Conservation (phyloP, 345 rosid species). For the Rhizophora apiculata region DNA sequence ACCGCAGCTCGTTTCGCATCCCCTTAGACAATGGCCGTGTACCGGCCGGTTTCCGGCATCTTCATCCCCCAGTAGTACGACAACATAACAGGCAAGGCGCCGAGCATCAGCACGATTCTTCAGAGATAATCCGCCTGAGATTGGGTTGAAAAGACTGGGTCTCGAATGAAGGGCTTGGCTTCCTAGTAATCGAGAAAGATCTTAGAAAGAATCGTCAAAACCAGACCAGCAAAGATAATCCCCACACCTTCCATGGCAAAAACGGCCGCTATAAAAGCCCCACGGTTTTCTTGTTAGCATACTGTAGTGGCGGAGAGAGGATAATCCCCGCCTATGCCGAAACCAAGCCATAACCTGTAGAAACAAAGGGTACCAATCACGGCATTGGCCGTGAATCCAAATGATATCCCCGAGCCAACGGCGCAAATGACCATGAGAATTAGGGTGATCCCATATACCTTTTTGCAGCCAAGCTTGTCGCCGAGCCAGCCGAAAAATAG, state of each 20-base stretch:
- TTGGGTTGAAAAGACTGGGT: slow-evolving; percentile 37
- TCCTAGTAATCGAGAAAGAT: slow-evolving; percentile 18
- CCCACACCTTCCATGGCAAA: slow-evolving; percentile 68
- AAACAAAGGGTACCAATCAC: slow-evolving; percentile 60
- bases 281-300: slow-evolving; percentile 57
- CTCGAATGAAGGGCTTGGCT: background rate
- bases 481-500: slow-evolving; percentile 65
- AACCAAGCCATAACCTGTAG: slow-evolving; percentile 72
- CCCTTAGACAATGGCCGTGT: slow-evolving; percentile 54
- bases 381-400: slow-evolving; percentile 34
- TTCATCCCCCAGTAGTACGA: slow-evolving; percentile 59
- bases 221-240: slow-evolving; percentile 48
- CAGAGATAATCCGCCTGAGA: slow-evolving; percentile 47
- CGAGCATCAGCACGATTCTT: slow-evolving; percentile 54
- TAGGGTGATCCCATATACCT: slow-evolving; percentile 54
- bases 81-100: slow-evolving; percentile 47
- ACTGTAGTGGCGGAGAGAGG: slow-evolving; percentile 77
- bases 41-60: slow-evolving; percentile 63
- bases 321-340: slow-evolving; percentile 82
- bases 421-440: slow-evolving; percentile 57
- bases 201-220: slow-evolving; percentile 38
- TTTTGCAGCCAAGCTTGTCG: slow-evolving; percentile 64
- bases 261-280: slow-evolving; percentile 57
- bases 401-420: slow-evolving; percentile 55
- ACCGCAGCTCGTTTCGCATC: slow-evolving; percentile 51